Conservation (phyloP, 805 yeast genomes). For the Candida sanyiensis region DNA sequence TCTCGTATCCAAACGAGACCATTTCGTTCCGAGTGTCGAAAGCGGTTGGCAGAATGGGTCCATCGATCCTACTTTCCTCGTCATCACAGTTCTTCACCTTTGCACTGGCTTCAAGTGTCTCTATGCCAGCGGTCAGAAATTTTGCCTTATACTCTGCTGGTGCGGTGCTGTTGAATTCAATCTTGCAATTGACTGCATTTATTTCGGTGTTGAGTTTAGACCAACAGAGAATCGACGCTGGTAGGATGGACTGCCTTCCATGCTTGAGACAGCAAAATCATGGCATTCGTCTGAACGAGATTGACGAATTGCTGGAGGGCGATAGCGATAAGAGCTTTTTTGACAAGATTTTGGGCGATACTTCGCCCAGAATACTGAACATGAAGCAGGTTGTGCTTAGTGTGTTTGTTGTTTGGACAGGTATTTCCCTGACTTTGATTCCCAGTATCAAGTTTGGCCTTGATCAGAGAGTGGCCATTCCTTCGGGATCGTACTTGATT, state of each 20-base stretch:
- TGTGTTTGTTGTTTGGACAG: conserved; percentile 56
- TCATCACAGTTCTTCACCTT: conserved; percentile 77
- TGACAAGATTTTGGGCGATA: conserved; percentile 36
- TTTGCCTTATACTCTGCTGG: conserved; percentile 90
- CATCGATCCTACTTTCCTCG: conserved; percentile 77
- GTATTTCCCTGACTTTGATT: conserved; percentile 59
- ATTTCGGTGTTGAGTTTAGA: conserved; percentile 66
- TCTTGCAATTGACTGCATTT: conserved; percentile 77
- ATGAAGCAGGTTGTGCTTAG: conserved; percentile 43
- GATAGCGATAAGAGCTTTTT: conserved; percentile 30
- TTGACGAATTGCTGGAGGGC: conserved; percentile 23
- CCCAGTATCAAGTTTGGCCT: conserved; percentile 75
- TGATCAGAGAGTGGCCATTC: conserved; percentile 87
- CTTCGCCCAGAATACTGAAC: conserved; percentile 52
- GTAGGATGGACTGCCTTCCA: conserved; percentile 57
- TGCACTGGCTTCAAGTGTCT: conserved; percentile 67
- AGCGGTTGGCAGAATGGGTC: conserved; percentile 73
- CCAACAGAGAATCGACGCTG: conserved; percentile 52
- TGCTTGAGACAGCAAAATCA: conserved; percentile 34
- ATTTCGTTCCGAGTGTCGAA: conserved; percentile 55
- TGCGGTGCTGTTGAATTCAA: conserved; percentile 71
- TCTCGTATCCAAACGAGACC: conserved; percentile 39
- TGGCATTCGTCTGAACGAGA: conserved; percentile 17
- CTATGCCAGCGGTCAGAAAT: conserved; percentile 95
- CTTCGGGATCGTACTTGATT: conserved; percentile 74